Percentiles rank a stretch among this genome's conserved stretches.
These are phyloP conservation scores for Sugiyamaella valdiviana DNA, from an alignment of 805 yeast genomes.

Conservation along the genomic window DNA sequence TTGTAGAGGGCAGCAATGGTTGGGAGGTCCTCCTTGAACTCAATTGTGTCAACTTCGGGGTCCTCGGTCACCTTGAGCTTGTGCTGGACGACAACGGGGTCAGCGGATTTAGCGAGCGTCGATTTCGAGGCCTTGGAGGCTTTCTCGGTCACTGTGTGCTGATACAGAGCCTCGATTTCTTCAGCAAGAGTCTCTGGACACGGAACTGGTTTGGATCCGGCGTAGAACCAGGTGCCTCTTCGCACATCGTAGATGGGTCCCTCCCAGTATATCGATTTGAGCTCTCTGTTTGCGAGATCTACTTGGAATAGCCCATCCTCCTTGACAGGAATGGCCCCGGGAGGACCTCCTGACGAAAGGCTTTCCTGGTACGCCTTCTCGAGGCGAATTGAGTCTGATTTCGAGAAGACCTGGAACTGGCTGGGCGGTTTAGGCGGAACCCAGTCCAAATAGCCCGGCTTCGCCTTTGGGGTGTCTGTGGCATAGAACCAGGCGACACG, in stretches of 20 bases:
- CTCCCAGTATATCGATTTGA: conserved; percentile 77
- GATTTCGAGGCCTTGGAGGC: conserved; percentile 36
- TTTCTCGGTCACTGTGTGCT: conserved; percentile 26
- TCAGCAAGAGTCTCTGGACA: conserved; percentile 44
- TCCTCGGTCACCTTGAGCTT: conserved; percentile 22
- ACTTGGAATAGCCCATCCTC: conserved; percentile 79
- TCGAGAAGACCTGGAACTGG: conserved; percentile 63
- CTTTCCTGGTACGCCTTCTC: conserved; percentile 44
- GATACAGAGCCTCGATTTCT: conserved; percentile 55
- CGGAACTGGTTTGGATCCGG: conserved; percentile 43
- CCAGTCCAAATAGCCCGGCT: conserved; percentile 58
- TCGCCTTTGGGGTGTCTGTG: conserved; percentile 64
- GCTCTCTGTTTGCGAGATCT: conserved; percentile 45
- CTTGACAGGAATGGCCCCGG: conserved; percentile 51
- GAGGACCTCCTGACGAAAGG: not conserved
- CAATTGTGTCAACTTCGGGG: conserved; percentile 15
- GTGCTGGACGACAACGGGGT: not conserved
- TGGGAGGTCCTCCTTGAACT: conserved; percentile 4
- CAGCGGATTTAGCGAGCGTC: conserved; percentile 1
- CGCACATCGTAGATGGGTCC: conserved; percentile 82
- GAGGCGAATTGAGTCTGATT: conserved; percentile 52
- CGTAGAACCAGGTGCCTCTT: conserved; percentile 76
- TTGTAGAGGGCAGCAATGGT: conserved; percentile 1
- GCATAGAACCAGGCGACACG: conserved; percentile 66
- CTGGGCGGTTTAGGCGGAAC: conserved; percentile 41